A percentile compares a stretch with the other conserved stretches of the same genome.
Evolutionary conservation across 2,329 filamentous ascomycete species (phyloP).

Genomic region (Torrubiellomyces zombiae): DNA sequence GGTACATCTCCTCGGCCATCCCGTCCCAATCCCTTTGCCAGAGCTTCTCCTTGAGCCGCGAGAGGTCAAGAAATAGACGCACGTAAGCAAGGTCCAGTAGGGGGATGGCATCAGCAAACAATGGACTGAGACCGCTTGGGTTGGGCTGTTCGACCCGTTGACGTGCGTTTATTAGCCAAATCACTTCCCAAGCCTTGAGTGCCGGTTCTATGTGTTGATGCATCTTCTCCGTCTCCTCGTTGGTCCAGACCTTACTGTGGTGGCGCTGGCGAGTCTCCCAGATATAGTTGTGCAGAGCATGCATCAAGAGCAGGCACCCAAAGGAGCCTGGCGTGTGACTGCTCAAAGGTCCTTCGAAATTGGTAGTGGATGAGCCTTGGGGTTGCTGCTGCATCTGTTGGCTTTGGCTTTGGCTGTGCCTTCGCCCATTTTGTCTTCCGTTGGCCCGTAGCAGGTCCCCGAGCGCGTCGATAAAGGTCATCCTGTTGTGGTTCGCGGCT

Average conservation of each 20-base stretch:
- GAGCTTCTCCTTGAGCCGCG: constrained; percentile 78
- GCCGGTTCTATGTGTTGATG: constrained; percentile 89
- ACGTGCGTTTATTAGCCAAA: constrained; percentile 74
- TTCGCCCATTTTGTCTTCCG: constrained; percentile 42
- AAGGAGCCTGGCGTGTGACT: constrained; percentile 76
- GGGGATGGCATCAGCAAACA: constrained; percentile 83
- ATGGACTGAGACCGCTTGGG: constrained; percentile 61
- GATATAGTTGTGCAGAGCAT: constrained; percentile 92
- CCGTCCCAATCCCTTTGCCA: constrained; percentile 89
- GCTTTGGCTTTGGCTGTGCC: constrained; percentile 24
- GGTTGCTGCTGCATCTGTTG: constrained; percentile 3
- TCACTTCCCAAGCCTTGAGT: constrained; percentile 82
- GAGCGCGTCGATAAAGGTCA: constrained; percentile 70
- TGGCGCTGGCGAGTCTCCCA: constrained; percentile 93
- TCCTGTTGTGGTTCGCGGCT: constrained; percentile 50
- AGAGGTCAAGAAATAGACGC: constrained; percentile 82
- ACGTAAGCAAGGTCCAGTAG: constrained; percentile 85
- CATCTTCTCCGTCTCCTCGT: constrained; percentile 88
- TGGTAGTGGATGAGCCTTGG: neutral
- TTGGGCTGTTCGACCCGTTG: constrained; percentile 76
- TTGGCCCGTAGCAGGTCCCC: constrained; percentile 67
- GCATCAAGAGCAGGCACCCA: constrained; percentile 80
- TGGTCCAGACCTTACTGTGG: constrained; percentile 75
- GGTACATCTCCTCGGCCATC: constrained; percentile 73
- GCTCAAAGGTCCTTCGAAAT: constrained; percentile 32